Base-by-base conservation (phyloP, 805 yeast species). In the Sugiyamaella boreocaroliniensis region DNA sequence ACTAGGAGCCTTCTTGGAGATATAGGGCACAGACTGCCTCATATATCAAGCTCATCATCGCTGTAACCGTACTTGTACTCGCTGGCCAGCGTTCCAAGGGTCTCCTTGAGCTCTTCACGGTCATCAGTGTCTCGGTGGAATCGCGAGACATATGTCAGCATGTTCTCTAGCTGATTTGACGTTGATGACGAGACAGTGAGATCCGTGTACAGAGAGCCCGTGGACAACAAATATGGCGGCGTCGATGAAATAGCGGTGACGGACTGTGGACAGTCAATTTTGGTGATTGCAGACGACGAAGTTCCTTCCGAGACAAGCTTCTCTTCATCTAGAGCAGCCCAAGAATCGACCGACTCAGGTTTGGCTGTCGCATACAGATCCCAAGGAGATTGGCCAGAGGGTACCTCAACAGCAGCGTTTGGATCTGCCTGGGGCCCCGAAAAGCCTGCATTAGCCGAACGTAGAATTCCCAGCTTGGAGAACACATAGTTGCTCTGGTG, bases 21-120 rank as follows among this genome's bases (percentile, higher is more conserved):
- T n/a, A n/a, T n/a, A n/a, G n/a, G n/a, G n/a, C n/a, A n/a, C n/a
- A n/a, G n/a, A n/a, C n/a, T n/a, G n/a, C n/a, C n/a, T 14, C n/a
- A 32, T 5, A 32, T 32, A 14, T 32, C 37, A 14, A 32, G 37
- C 11, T 32, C 37, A 14, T 32, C 37, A 14, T 32, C 37, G 37
- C 37, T 32, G 20, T 32, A 48, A 16, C 62, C 63, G 40, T 54
- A 52, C 26, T 53, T 52, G 34, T 62, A 62, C 37, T 48, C 53
- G 29, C 57, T 56, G 2, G 63, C 59, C 47, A 56, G 19, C 3
- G 47, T 45, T 9, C 54, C 44, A 37, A 61, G 45, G 8, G 40
- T 48, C 29, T 63, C 58, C 29, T 57, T 56, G 29, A 58, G 42
- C 40, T 62, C 64, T 37, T 63, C 66, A 10, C 64, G 50, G 19